These are phyloP conservation scores for Backusella tuberculispora DNA, from an alignment of 192 early-diverging fungal species.

Conservation along the genomic window DNA sequence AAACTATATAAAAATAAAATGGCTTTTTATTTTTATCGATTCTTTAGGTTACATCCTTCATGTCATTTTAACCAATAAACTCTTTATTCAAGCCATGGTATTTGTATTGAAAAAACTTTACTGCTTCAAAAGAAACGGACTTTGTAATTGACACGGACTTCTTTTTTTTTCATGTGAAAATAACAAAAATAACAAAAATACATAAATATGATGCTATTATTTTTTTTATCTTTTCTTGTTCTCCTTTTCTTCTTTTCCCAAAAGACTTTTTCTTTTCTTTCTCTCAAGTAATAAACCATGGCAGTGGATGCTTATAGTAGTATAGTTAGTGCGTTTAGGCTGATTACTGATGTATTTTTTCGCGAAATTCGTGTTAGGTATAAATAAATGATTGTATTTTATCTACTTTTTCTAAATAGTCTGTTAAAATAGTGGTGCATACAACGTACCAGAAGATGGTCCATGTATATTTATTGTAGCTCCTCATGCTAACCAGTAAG, in stretches of 20 bases:
- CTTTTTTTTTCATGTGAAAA: no score
- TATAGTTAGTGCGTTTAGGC: constrained; percentile 62
- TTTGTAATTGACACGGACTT: no score
- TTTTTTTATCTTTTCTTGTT: background rate
- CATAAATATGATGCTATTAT: no score
- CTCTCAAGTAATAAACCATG: background rate
- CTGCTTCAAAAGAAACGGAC: no score
- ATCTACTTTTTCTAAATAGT: no score
- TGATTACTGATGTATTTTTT: constrained; percentile 77
- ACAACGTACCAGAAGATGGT: constrained; percentile 79
- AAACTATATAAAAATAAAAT: no score
- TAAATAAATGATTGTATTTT: background rate
- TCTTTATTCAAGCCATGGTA: no score
- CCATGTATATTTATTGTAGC: constrained; percentile 92
- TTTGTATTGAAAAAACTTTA: no score
- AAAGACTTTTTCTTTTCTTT: background rate
- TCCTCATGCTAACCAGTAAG: constrained; percentile 76
- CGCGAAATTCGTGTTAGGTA: constrained; percentile 74
- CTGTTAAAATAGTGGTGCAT: constrained; percentile 57
- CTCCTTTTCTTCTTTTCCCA: background rate
- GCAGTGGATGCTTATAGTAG: constrained; percentile 61
- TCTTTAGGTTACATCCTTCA: no score
- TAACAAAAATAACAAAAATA: no score
- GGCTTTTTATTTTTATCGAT: no score
- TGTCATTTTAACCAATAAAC: no score